Evolutionary conservation across 116 monocot species (phyloP), one percentile per base, ranked within the genome.

Genomic region (Zostera marina): DNA sequence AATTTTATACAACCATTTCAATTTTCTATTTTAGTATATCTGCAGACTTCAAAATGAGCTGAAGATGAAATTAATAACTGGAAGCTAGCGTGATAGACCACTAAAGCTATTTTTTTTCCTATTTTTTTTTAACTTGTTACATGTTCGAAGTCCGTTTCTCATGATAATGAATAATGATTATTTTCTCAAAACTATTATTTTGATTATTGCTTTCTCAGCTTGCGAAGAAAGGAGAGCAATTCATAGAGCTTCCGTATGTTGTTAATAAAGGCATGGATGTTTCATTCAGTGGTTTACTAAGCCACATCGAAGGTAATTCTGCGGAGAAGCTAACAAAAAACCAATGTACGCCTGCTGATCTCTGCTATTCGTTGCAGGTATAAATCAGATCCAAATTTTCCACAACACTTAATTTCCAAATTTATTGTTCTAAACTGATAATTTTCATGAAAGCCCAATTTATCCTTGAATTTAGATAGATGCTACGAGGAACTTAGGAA

Each of bases 251-350:
- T 44, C 96, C 96, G 22, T 98, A 89, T 71, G 85, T 64, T 47
- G 96, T 98, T 46, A 98, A 98, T 46, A 98, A 98, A 68, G 96
- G 89, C 49, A 98, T 98, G 96, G 90, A 98, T 60, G 89, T 98
- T 43, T 98, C 89, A 54, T 98, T 98, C 64, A 98, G 96, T 67
- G 96, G 90, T 9, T 77, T 98, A 66, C 60, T 98, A 48, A 98
- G 96, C 66, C 89, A 81, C 58, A 89, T 89, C 44, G 96, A 98
- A 98, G 86, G 83, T 23, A 98, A 78, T 56, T 80, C 96, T 43
- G 53, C 64, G 10, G 96, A 89, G 68, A 85, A 85, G 73, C 74
- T 96, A 17, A 78, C 85, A 58, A 98, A 73, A 62, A 82, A 85
- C 53, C 85, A 89, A 63, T 98, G 96, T 68, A 89, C 89, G 3